Evolutionary conservation across 208 protist genomes (phyloP).

Genomic region (Acanthamoeba culbertsoni): DNA sequence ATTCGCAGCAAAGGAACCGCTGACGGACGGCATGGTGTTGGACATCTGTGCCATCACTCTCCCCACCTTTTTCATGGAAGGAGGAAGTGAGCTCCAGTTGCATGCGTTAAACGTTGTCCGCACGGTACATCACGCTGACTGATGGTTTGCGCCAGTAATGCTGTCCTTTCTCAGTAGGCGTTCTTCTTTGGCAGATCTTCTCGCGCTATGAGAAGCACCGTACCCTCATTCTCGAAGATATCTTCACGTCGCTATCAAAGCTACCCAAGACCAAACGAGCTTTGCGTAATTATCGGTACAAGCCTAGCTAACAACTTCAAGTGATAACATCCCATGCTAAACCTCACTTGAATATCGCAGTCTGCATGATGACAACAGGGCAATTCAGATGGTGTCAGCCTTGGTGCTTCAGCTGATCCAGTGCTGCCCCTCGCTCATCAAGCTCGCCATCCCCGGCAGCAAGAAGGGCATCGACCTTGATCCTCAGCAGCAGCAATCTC

Average conservation of each 20-base stretch:
- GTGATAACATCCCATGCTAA: neutral
- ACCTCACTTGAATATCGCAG: neutral
- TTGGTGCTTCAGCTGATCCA: conserved; percentile 60
- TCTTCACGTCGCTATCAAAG: conserved; percentile 47
- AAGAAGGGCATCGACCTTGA: conserved; percentile 16
- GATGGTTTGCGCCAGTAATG: neutral
- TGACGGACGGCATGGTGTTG: conserved; percentile 53
- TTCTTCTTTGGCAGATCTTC: conserved; percentile 7
- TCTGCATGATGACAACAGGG: conserved; percentile 28
- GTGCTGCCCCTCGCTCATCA: conserved; percentile 49
- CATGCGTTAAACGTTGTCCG: conserved; percentile 37
- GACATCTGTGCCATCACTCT: conserved; percentile 11
- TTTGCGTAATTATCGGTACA: conserved; percentile 28
- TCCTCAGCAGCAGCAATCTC: neutral
- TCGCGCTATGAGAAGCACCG: conserved; percentile 51
- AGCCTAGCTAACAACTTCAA: neutral
- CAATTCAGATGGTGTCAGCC: conserved; percentile 58
- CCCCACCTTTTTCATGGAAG: conserved; percentile 50
- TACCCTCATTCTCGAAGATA: conserved; percentile 45
- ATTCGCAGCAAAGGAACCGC: neutral
- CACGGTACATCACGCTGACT: neutral
- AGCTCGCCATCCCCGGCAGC: neutral
- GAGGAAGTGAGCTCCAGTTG: conserved; percentile 41
- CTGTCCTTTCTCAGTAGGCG: neutral
- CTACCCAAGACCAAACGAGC: conserved; percentile 38